These are phyloP conservation scores for Cladosporium austrohemisphaericum DNA, from an alignment of 2,329 filamentous ascomycete species.

Conservation along the genomic window DNA sequence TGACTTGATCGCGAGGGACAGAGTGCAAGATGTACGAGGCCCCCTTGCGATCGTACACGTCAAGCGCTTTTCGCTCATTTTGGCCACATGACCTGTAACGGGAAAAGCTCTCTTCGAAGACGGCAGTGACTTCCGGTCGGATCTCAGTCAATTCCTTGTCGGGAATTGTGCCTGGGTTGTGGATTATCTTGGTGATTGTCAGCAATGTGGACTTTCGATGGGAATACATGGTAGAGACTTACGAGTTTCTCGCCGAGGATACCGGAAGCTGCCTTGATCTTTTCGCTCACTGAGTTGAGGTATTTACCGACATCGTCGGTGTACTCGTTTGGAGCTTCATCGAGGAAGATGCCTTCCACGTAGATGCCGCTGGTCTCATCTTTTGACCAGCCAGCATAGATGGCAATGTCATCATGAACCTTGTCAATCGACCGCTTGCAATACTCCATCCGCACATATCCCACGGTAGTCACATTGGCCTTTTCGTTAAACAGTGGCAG, in stretches of 20 bases:
- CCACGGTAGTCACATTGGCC: constrained; percentile 26
- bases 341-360: constrained; percentile 28
- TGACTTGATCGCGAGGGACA: constrained; percentile 17
- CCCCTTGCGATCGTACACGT: constrained; percentile 13
- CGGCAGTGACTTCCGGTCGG: constrained; percentile 18
- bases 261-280: constrained; percentile 12
- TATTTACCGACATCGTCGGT: constrained; percentile 17
- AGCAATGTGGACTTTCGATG: too few species aligned
- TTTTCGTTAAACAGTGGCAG: constrained; percentile 26
- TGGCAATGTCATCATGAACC: constrained; percentile 23
- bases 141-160: constrained; percentile 15
- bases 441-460: constrained; percentile 28
- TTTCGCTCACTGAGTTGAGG: constrained; percentile 17
- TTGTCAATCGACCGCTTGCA: constrained; percentile 21
- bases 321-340: constrained; percentile 23
- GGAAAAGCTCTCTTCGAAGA: constrained; percentile 20
- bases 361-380: constrained; percentile 20
- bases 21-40: constrained; percentile 21
- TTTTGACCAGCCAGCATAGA: constrained; percentile 26
- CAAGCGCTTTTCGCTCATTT: constrained; percentile 12
- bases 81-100: constrained; percentile 10
- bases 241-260: constrained; percentile 10
- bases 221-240: not conserved
- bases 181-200: constrained; percentile 14
- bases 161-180: constrained; percentile 21